Conservation (phyloP, 2,329 filamentous ascomycete genomes). For the Botrytis galanthina region DNA sequence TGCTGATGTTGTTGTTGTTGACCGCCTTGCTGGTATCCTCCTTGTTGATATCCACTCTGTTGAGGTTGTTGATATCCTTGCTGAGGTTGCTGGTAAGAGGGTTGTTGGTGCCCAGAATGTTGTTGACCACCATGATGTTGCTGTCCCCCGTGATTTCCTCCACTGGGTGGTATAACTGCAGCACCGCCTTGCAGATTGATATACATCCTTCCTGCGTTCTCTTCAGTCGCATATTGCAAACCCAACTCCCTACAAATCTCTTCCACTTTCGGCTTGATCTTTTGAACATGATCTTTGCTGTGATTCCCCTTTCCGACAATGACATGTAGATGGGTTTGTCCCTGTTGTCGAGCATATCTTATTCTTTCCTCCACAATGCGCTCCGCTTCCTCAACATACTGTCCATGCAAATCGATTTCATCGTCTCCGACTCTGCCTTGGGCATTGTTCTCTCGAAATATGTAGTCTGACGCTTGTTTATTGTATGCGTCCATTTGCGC, state of each 20-base stretch:
- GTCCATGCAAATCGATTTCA: slow-evolving; percentile 86
- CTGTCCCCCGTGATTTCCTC: slow-evolving; percentile 41
- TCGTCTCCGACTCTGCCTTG: slow-evolving; percentile 70
- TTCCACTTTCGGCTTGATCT: slow-evolving; percentile 92
- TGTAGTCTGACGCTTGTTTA: slow-evolving; percentile 85
- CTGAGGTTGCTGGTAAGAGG: slow-evolving; percentile 39
- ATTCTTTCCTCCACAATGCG: slow-evolving; percentile 85
- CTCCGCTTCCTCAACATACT: slow-evolving; percentile 93
- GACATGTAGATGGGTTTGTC: slow-evolving; percentile 93
- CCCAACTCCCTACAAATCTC: slow-evolving; percentile 85
- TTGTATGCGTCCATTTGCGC: slow-evolving; percentile 86
- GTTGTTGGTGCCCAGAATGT: slow-evolving; percentile 46
- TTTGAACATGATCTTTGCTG: slow-evolving; percentile 76
- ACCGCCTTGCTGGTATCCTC: slow-evolving; percentile 40
- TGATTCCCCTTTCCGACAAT: slow-evolving; percentile 97
- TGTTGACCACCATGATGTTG: slow-evolving; percentile 38
- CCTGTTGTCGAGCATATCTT: slow-evolving; percentile 81
- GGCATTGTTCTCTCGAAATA: slow-evolving; percentile 94
- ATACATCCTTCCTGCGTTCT: slow-evolving; percentile 80
- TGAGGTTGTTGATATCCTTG: slow-evolving; percentile 44
- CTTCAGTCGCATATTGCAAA: slow-evolving; percentile 83
- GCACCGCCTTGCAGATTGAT: slow-evolving; percentile 78
- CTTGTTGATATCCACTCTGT: slow-evolving; percentile 35
- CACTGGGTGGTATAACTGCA: slow-evolving; percentile 38
- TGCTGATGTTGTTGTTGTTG: background rate